Conservation (phyloP, 2,329 filamentous ascomycete species). For the Ampelomyces quisqualis region DNA sequence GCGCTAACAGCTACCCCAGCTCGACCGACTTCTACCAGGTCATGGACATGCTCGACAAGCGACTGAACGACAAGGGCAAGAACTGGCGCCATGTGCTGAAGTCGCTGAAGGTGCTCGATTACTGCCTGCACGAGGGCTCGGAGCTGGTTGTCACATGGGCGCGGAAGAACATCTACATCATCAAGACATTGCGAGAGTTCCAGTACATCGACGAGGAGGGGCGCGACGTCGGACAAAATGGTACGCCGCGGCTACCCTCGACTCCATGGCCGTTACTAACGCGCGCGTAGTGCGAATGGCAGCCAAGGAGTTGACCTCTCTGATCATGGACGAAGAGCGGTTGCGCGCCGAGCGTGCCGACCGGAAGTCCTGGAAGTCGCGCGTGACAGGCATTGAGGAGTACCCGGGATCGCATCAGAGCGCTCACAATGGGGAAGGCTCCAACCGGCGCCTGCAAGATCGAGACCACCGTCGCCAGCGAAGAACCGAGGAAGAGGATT, state of each 20-base stretch:
- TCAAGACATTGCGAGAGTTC: slow-evolving; percentile 97
- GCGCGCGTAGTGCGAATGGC: slow-evolving; percentile 75
- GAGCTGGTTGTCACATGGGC: slow-evolving; percentile 97
- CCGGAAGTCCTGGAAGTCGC: slow-evolving; percentile 93
- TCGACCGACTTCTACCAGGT: slow-evolving; percentile 98
- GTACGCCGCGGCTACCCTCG: slow-evolving; percentile 55
- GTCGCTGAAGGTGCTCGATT: slow-evolving; percentile 95
- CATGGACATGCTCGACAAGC: slow-evolving; percentile 99
- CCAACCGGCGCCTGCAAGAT: slow-evolving; percentile 43
- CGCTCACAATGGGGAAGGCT: slow-evolving; percentile 41
- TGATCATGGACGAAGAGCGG: slow-evolving; percentile 92
- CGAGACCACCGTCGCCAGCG: slow-evolving; percentile 44
- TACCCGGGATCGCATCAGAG: slow-evolving; percentile 53
- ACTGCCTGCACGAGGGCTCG: slow-evolving; percentile 95
- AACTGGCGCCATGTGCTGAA: slow-evolving; percentile 99
- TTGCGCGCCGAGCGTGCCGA: slow-evolving; percentile 87
- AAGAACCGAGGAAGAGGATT: slow-evolving; percentile 75
- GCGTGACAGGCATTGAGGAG: slow-evolving; percentile 90
- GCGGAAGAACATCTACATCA: slow-evolving; percentile 96
- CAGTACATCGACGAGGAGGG: slow-evolving; percentile 96
- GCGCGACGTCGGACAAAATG: slow-evolving; percentile 92
- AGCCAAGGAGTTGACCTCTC: slow-evolving; percentile 89
- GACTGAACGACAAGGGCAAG: slow-evolving; percentile 98
- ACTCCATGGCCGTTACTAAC: slow-evolving; percentile 16
- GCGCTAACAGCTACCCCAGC: slow-evolving; percentile 52